Evolutionary conservation across 2,329 filamentous ascomycete genomes (phyloP), one percentile per base, ranked within the genome.

Genomic region (Emericellopsis atlantica): DNA sequence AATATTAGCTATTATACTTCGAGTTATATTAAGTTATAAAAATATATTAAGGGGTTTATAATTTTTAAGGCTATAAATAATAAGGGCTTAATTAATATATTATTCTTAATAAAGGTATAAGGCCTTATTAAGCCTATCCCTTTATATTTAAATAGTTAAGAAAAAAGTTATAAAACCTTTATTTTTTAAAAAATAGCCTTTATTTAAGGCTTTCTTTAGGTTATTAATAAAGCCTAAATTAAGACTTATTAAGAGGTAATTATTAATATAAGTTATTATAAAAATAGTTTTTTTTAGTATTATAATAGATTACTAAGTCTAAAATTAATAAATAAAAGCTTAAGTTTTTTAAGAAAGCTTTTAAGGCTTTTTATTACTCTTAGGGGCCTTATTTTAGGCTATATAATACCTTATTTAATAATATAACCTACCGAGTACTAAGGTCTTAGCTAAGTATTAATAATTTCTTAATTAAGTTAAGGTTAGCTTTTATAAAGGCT

Each of bases 71-170:
- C 11, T 44, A 33, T 37, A 18, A 44, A 40, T 40, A 39, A 40
- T 26, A 32, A 37, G n/a, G 37, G 21, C 42, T 40, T 40, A 42
- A 33, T 44, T 33, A 35, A 45, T 16, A 44, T 37, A 16, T 22
- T 48, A 23, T n/a, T 33, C 42, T 4, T 2, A 43, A 36, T 6
- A 37, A 10, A 10, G 9, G 47, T 15, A 41, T 14, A 4, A 14
- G 48, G 6, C 16, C 8, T 21, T 32, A 32, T 40, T 32, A 40
- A 35, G 32, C 12, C 14, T 40, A 40, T 32, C 15, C 32, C 33
- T n/a, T 32, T 7, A 40, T 32, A 31, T 32, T 40, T 22, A 10
- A 22, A 34, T 32, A 11, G 10, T 31, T 37, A 35, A 40, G 26
- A 39, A 36, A 36, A 34, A 26, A 26, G 24, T 10, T 26, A 26